Percentiles rank a stretch among this genome's conserved stretches.
Evolutionary conservation across 1,139 yeast genomes (phyloP).

Genomic region (Insectozyma bohioensis): DNA sequence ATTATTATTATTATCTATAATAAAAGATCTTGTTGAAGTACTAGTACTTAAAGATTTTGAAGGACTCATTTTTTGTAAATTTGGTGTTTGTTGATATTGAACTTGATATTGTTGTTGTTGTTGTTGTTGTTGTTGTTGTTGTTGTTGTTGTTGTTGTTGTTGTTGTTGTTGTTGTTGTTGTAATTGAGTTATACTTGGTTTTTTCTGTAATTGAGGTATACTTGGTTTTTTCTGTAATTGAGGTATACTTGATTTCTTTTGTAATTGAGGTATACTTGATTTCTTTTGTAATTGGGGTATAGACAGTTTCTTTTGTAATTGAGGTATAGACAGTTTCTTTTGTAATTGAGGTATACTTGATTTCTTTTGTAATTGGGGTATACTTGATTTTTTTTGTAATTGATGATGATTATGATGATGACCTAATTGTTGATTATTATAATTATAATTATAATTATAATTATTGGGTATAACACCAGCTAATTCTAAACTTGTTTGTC

Average conservation of each 20-base stretch:
- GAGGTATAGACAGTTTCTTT: constrained; percentile 15
- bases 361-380: constrained; percentile 17
- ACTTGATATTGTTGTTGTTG: constrained; percentile 1
- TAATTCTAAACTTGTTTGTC: constrained; percentile 33
- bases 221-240: constrained; percentile 18
- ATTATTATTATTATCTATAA: no score
- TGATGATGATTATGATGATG: constrained; percentile 4
- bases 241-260: constrained; percentile 18
- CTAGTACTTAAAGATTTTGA: constrained; percentile 12
- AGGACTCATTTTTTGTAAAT: constrained; percentile 11
- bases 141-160: constrained; percentile 5
- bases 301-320: constrained; percentile 17
- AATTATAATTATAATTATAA: no score
- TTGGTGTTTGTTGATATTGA: constrained; percentile 5
- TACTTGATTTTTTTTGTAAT: constrained; percentile 12
- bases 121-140: constrained; percentile 2
- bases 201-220: constrained; percentile 14
- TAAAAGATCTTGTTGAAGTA: constrained; percentile 5
- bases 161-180: constrained; percentile 9
- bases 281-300: constrained; percentile 17
- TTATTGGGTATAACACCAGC: constrained; percentile 36
- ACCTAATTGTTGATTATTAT: constrained; percentile 17
- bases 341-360: constrained; percentile 18
- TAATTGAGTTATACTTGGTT: constrained; percentile 14
- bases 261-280: constrained; percentile 15